A percentile compares a stretch with the other conserved stretches of the same genome.
Conservation (phyloP, 2,329 filamentous ascomycete species). For the Orbilia brochopaga region DNA sequence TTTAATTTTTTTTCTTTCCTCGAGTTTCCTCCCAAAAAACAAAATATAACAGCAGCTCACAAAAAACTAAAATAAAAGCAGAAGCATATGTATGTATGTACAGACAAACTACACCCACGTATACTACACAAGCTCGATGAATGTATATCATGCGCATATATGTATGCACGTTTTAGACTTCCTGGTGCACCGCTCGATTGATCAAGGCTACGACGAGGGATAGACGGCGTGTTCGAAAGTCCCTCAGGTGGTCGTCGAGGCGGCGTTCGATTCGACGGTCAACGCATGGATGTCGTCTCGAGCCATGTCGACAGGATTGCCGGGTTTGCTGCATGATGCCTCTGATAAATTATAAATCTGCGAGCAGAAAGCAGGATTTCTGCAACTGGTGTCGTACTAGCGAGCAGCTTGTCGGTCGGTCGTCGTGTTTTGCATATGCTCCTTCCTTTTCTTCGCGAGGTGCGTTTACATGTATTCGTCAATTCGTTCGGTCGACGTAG, state of each 20-base stretch:
- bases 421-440: not conserved
- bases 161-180: not conserved
- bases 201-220: conserved; percentile 5
- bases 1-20: conserved; percentile 5
- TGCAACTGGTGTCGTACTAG: conserved; percentile 21
- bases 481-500: not conserved
- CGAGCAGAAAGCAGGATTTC: conserved; percentile 11
- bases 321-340: conserved; percentile 47
- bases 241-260: conserved; percentile 30
- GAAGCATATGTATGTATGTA: too few relatives aligned
- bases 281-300: conserved; percentile 29
- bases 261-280: conserved; percentile 8
- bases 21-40: not conserved
- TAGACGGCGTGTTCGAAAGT: conserved; percentile 30
- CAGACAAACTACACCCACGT: too few relatives aligned
- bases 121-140: not conserved
- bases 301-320: conserved; percentile 29
- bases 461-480: not conserved
- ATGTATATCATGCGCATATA: not conserved
- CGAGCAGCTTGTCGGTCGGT: conserved; percentile 3
- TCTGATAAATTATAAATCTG: conserved; percentile 20
- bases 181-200: too few relatives aligned
- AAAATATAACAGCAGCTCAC: not conserved
- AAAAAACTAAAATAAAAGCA: too few relatives aligned
- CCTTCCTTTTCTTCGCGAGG: conserved; percentile 6